Percentiles rank a stretch among this genome's conserved stretches.
phyloP scores from a whole-genome alignment of 2,329 filamentous ascomycete genomes.

The Penicillium sp. region DNA sequence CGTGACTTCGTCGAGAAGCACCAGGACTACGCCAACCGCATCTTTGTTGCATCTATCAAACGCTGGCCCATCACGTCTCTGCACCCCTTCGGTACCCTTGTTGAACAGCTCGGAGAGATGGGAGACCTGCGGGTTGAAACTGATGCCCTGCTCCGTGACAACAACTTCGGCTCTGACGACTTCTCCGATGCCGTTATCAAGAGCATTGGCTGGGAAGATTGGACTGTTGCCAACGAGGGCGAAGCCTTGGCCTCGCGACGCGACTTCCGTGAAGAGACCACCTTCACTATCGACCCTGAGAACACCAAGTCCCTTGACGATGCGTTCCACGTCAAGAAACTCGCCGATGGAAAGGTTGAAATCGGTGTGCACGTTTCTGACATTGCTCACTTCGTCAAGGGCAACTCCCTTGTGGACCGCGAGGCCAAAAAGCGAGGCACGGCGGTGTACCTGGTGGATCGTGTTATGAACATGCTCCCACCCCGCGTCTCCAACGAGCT shows the following conservation, averaged over 20 bases:
- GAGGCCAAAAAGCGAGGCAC: constrained; percentile 98
- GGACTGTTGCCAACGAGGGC: constrained; percentile 83
- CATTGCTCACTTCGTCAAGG: constrained; percentile 95
- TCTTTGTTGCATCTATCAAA: constrained; percentile 99
- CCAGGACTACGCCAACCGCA: constrained; percentile 94
- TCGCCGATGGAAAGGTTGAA: constrained; percentile 83
- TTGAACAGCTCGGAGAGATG: constrained; percentile 96
- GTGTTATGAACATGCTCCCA: constrained; percentile 84
- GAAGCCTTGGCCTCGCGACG: constrained; percentile 77
- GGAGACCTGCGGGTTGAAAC: constrained; percentile 97
- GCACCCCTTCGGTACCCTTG: constrained; percentile 95
- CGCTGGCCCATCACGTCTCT: constrained; percentile 99
- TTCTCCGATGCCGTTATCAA: constrained; percentile 96
- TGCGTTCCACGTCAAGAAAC: constrained; percentile 86
- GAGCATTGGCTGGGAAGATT: constrained; percentile 89
- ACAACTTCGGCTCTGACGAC: constrained; percentile 97
- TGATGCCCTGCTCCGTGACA: constrained; percentile 93
- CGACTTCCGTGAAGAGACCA: constrained; percentile 86
- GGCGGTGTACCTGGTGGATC: constrained; percentile 91
- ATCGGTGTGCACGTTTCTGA: constrained; percentile 95
- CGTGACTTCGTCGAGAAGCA: constrained; percentile 98
- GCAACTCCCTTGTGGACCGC: constrained; percentile 91
- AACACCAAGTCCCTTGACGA: constrained; percentile 87
- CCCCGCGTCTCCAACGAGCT: constrained; percentile 82
- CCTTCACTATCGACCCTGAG: constrained; percentile 90